These are phyloP conservation scores for Termitomyces sp. DNA, from an alignment of 768 basidiomycete genomes.

Conservation along the genomic window DNA sequence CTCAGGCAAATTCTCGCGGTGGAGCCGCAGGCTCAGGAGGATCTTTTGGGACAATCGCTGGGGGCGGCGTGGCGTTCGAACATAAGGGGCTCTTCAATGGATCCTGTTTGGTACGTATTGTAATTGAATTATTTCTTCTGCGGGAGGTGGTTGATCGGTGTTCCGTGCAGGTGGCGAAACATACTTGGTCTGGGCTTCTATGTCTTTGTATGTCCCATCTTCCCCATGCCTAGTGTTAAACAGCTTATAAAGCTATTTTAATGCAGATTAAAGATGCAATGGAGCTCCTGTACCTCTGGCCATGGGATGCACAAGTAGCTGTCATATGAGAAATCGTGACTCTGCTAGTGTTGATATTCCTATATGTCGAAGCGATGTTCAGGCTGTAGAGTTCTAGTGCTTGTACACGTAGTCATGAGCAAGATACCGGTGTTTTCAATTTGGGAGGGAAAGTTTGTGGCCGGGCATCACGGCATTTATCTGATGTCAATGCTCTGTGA, in stretches of 20 bases:
- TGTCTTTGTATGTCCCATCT: constrained; percentile 45
- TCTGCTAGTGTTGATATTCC: constrained; percentile 64
- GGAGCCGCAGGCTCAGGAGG: constrained; percentile 13
- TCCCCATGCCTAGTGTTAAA: neutral
- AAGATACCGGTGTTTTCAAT: too few species aligned
- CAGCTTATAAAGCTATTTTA: neutral
- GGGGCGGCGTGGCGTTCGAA: constrained; percentile 3
- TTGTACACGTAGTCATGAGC: too few species aligned
- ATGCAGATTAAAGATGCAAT: constrained; percentile 56
- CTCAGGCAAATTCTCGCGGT: constrained; percentile 35
- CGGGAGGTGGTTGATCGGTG: neutral
- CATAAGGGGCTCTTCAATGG: constrained; percentile 49
- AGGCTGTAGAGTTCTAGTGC: too few species aligned
- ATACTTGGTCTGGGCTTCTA: constrained; percentile 62
- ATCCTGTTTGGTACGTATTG: constrained; percentile 62
- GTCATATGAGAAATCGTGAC: constrained; percentile 60
- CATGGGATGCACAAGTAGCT: constrained; percentile 66
- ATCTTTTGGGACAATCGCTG: constrained; percentile 6
- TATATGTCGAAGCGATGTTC: too few species aligned
- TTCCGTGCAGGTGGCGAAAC: constrained; percentile 55
- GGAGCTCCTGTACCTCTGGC: constrained; percentile 58
- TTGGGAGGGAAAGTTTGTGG: too few species aligned
- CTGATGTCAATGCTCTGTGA: too few species aligned
- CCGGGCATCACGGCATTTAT: too few species aligned
- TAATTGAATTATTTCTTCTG: neutral